phyloP scores from a whole-genome alignment of 495 filamentous ascomycete species.

The Penicilliopsis zonata region DNA sequence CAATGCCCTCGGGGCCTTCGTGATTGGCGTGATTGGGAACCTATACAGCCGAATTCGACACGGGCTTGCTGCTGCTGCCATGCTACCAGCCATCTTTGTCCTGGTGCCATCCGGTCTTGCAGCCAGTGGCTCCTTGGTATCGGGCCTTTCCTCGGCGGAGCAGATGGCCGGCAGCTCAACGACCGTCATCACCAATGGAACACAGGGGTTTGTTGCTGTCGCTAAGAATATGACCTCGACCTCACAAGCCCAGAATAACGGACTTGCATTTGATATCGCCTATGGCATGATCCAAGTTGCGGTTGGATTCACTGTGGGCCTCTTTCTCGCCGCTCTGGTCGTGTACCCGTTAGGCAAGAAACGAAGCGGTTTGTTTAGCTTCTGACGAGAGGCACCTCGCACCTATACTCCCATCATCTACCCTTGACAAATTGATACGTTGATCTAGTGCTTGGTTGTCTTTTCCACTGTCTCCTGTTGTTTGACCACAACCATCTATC shows the following conservation, averaged over 20 bases:
- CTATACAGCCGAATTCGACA: conserved; percentile 75
- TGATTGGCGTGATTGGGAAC: conserved; percentile 78
- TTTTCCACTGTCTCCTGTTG: too few species aligned
- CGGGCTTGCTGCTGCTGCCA: conserved; percentile 75
- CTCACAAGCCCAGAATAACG: conserved; percentile 16
- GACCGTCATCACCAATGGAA: conserved; percentile 36
- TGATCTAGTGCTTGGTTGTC: too few species aligned
- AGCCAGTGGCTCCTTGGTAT: conserved; percentile 68
- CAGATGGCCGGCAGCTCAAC: conserved; percentile 48
- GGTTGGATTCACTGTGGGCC: conserved; percentile 82
- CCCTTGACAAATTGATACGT: too few species aligned
- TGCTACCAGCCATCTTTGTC: conserved; percentile 90
- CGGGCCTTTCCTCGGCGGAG: conserved; percentile 75
- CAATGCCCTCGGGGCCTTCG: conserved; percentile 74
- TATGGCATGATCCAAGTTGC: conserved; percentile 86
- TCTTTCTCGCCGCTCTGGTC: conserved; percentile 75
- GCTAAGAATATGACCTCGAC: conserved; percentile 24
- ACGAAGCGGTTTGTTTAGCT: conserved; percentile 79
- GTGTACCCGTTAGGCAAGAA: conserved; percentile 90
- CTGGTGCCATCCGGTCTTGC: conserved; percentile 87
- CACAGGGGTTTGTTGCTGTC: conserved; percentile 34
- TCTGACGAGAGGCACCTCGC: too few species aligned
- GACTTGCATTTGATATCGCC: conserved; percentile 70
- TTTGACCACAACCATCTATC: too few species aligned
- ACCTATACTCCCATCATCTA: too few species aligned